Conservation (phyloP, 768 basidiomycete genomes). For the Boletus subcaerulescens region DNA sequence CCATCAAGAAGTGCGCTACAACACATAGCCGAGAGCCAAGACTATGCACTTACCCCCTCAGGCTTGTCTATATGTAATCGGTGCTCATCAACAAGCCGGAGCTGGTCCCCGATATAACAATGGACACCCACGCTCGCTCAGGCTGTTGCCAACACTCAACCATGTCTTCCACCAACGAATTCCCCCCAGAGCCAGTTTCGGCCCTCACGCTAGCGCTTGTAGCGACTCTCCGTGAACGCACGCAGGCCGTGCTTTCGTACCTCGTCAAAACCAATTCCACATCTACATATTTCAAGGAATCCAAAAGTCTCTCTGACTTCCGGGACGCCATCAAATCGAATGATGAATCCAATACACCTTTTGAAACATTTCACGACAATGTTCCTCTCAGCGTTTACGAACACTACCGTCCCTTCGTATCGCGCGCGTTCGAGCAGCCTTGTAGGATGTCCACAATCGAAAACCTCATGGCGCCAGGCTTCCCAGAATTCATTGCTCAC, state of each 20-base stretch:
- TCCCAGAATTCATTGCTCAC: slow-evolving; percentile 23
- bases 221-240: slow-evolving; percentile 17
- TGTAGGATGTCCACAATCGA: slow-evolving; percentile 18
- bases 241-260: slow-evolving; percentile 22
- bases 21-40: too few relatives aligned
- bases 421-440: slow-evolving; percentile 18
- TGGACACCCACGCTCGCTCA: too few relatives aligned
- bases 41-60: too few relatives aligned
- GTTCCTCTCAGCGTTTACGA: slow-evolving; percentile 18
- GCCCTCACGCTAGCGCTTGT: slow-evolving; percentile 12
- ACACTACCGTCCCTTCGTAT: slow-evolving; percentile 20
- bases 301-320: slow-evolving; percentile 13
- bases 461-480: slow-evolving; percentile 21
- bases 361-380: slow-evolving; percentile 12
- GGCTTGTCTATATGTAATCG: too few relatives aligned
- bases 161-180: slow-evolving; percentile 12
- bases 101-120: not conserved
- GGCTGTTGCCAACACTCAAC: not conserved
- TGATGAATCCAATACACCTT: not conserved
- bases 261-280: slow-evolving; percentile 20
- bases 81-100: not conserved
- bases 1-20: too few relatives aligned
- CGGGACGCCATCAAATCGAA: slow-evolving; percentile 2
- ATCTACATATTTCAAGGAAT: slow-evolving; percentile 17
- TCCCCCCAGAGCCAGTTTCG: slow-evolving; percentile 14